Base-by-base conservation (phyloP, 768 basidiomycete species). In the Agrocybe chaxingu region DNA sequence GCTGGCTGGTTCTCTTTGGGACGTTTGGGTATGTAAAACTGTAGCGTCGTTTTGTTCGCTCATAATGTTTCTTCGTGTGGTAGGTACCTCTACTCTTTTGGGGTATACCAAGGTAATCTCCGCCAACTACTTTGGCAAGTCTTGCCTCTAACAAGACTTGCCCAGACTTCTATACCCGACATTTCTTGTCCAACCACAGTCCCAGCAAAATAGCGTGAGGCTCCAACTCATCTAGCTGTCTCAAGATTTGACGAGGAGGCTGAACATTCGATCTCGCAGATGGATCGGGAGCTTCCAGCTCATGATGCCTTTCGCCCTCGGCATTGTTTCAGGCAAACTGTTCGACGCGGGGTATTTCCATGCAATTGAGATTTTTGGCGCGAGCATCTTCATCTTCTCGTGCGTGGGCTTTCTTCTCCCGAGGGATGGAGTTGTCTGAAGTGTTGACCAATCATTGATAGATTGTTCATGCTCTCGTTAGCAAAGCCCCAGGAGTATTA, bases 281-380 rank as follows among this genome's bases (percentile, higher is more conserved):
- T 78, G 77, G 77, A 73, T 79, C 29, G 77, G 78, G n/a, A 73
- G 73, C 44, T 66, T 75, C 11, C 74, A 76, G 52, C 63, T 76
- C 7, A 74, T 73, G 45, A 57, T 79, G 30, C 62, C 72, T 7
- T 71, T 75, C 47, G 62, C 66, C 1, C 56, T 69, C 1, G 73
- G 74, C 2, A 54, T 73, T 1, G 16, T 74, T 10, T 65, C 68
- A 3, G 78, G 76, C 4, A 66, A 67, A 10, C 56, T 73, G 0
- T 75, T 76, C 39, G 77, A 80, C 47, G 62, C 63, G 0, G 77
- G 77, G 3, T 73, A 77, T 49, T 77, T 77, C 59, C 66, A 65
- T 42, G 52, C 52, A 4, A 13, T 62, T 1, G 47, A 58, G 33
- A 52, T 65, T 13, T 44, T 45, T 39, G 64, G 59, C 6, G 61